Percentiles rank a stretch among this genome's conserved stretches.
phyloP scores from a whole-genome alignment of 2,329 filamentous ascomycete species.

The Exophiala dermatitidis region DNA sequence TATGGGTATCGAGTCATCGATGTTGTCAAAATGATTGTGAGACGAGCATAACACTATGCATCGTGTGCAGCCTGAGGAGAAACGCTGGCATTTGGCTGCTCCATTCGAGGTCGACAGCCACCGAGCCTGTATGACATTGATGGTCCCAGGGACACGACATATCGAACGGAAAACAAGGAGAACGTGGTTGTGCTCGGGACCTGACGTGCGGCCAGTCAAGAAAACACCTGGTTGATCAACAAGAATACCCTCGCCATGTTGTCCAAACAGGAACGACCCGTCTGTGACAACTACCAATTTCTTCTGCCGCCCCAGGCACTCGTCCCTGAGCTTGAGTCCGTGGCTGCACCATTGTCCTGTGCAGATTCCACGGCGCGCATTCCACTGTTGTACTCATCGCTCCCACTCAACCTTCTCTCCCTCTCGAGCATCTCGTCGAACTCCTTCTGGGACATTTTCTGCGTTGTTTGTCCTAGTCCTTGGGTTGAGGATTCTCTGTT shows the following conservation, averaged over 20 bases:
- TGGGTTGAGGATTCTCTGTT: background rate
- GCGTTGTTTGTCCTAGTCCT: background rate
- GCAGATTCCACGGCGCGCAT: constrained; percentile 15
- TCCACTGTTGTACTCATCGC: constrained; percentile 20
- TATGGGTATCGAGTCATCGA: no score
- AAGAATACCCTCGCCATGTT: background rate
- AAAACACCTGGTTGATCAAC: background rate
- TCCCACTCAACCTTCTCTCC: constrained; percentile 31
- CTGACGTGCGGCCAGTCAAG: background rate
- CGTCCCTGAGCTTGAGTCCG: constrained; percentile 10
- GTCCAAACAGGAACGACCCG: background rate
- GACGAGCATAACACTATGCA: no score
- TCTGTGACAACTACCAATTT: background rate
- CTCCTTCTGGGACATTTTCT: constrained; percentile 37
- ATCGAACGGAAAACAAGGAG: no score
- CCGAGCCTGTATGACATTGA: no score
- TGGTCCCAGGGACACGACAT: no score
- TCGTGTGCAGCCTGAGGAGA: no score
- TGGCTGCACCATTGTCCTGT: constrained; percentile 6
- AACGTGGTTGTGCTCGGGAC: no score
- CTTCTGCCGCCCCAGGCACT: constrained; percentile 21
- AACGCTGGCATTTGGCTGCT: no score
- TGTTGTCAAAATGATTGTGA: no score
- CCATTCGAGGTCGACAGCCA: no score
- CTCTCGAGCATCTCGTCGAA: constrained; percentile 40